These are phyloP conservation scores for Mrakia blollopis DNA, from an alignment of 768 basidiomycete species.

Conservation along the genomic window DNA sequence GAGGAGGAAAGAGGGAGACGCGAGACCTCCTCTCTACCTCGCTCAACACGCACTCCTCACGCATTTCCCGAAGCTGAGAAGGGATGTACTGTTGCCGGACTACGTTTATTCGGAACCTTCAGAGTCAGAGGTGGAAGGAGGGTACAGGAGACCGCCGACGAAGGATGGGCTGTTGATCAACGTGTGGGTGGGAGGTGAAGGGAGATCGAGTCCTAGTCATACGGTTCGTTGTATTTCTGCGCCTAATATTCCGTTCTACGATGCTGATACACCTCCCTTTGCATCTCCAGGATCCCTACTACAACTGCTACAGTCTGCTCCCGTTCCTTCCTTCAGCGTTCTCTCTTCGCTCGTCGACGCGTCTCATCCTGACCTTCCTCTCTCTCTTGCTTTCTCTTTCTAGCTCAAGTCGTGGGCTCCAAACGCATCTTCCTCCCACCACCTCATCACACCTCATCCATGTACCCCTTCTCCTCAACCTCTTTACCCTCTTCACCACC, in stretches of 20 bases:
- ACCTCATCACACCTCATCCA: slow-evolving; percentile 47
- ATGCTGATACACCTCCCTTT: slow-evolving; percentile 23
- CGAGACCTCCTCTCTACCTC: slow-evolving; percentile 57
- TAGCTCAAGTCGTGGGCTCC: slow-evolving; percentile 80
- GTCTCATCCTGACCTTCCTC: slow-evolving; percentile 20
- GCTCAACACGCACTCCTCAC: slow-evolving; percentile 81
- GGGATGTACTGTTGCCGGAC: slow-evolving; percentile 76
- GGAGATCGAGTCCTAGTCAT: slow-evolving; percentile 79
- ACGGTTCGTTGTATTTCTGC: slow-evolving; percentile 63
- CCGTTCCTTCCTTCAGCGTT: slow-evolving; percentile 31
- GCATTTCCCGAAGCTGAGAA: slow-evolving; percentile 73
- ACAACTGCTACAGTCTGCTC: slow-evolving; percentile 74
- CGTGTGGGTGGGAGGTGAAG: slow-evolving; percentile 46
- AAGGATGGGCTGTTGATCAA: slow-evolving; percentile 45
- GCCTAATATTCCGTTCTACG: too few relatives aligned
- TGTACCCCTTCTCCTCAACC: slow-evolving; percentile 53
- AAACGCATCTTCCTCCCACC: slow-evolving; percentile 93
- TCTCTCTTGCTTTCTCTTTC: slow-evolving; percentile 24
- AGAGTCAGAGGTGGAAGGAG: slow-evolving; percentile 44
- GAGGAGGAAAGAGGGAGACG: slow-evolving; percentile 35
- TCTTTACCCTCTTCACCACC: slow-evolving; percentile 3
- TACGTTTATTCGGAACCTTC: slow-evolving; percentile 68
- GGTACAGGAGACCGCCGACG: slow-evolving; percentile 63
- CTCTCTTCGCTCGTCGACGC: background rate
- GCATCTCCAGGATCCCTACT: slow-evolving; percentile 73